Base-by-base conservation (phyloP, 495 filamentous ascomycete genomes). In the Trichoderma gamsii region DNA sequence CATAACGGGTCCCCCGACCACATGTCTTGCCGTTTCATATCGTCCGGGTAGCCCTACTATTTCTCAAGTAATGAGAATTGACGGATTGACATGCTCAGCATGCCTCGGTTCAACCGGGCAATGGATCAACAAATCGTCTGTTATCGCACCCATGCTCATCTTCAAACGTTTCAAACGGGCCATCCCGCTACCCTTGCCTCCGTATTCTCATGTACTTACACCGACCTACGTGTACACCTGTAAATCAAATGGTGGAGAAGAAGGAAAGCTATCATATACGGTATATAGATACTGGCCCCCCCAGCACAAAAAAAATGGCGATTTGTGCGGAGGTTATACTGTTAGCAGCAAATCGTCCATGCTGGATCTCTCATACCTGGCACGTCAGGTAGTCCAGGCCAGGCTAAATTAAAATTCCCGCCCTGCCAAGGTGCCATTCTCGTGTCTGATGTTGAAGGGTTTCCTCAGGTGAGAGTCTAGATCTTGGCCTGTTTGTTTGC, bases 121-220 rank as follows among this genome's bases (percentile, higher is more conserved):
- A 61, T 61, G 56, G 27, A 61, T 61, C 56, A 61, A 61, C 23
- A 61, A 61, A 12, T 25, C 23, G 8, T 52, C 56, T 61, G 56
- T n/a, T 32, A 61, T 61, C 23, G 56, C 51, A 32, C 56, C 56
- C 56, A 61, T 61, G 56, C 56, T 61, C 56, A 56, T 29, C 27
- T 32, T 27, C 56, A 32, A 61, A 27, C 56, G 56, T 61, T 61
- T 61, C 56, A 61, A 61, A 61, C 56, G 56, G 56, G n/a, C n/a
- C 56, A 27, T 29, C 56, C 56, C 56, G 56, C 56, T 29, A 0
- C 18, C 49, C 49, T 52, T 52, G 49, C 49, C 35, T 52, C 49
- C 49, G 49, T 52, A 46, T 46, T 4, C 29, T 44, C 41, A 18
- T 51, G 18, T 52, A n/a, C 43, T 4, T 18, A 18, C 18, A 46